Base-by-base conservation (phyloP, 1,139 yeast species). In the Schwanniomyces etchellsii region DNA sequence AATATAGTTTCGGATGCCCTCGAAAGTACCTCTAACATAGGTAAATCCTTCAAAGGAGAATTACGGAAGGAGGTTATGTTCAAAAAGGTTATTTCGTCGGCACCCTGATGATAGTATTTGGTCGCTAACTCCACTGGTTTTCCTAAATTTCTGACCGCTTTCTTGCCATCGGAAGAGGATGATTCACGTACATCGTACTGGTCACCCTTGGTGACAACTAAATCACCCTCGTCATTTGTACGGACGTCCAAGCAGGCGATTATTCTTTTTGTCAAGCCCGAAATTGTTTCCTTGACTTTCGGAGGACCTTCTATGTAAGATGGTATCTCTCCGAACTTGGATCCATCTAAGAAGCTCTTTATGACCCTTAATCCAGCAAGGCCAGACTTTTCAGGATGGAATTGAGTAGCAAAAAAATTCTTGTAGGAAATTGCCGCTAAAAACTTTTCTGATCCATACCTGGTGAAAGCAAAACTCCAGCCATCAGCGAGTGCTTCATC, bases 161-260 rank as follows among this genome's bases (percentile, higher is more conserved):
- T 23, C 28, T 73, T 70, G 26, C 46, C 45, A 7, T 45, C 46
- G 31, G 70, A 71, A 12, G 64, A 67, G 11, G 60, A 49, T 39
- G 80, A 71, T 47, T 88, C 96, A 43, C 98, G 75, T 3, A 91
- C 98, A 56, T 91, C 95, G 52, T 91, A 91, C 54, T 91, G 98
- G 49, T 91, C 98, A 35, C 98, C 98, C 57, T 91, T 91, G 1
- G 98, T 91, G 20, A 91, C 98, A 1, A 91, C 97, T 44, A 91
- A 68, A 50, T 91, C 98, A 22, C 98, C 98, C 24, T 69, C 68
- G 49, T 91, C 98, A 50, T 91, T 91, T 5, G 95, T 70, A 49
- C 98, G 77, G n/a, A 91, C 98, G 52, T 91, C 98, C 29, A 91
- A 60, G 56, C 98, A 91, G 0, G 98, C 98, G 55, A 91, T 88